Evolutionary conservation across 345 rosid species (phyloP).

Genomic region (Cardamine occulta): DNA sequence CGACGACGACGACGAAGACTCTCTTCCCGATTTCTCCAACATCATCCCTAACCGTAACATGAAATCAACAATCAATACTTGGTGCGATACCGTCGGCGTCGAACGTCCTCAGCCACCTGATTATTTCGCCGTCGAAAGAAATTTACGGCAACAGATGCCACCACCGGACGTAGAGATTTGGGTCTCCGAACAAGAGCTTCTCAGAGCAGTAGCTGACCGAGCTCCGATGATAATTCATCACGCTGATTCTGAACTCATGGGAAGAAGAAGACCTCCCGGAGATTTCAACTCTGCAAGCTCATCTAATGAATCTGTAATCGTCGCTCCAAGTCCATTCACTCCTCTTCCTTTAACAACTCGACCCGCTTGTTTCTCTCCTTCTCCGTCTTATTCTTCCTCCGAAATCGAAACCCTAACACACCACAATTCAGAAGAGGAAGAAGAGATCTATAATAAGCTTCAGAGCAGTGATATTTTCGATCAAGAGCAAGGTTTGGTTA

Average conservation of each 20-base stretch:
- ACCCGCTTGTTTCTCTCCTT: slow-evolving; percentile 78
- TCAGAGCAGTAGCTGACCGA: slow-evolving; percentile 59
- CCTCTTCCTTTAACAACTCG: slow-evolving; percentile 75
- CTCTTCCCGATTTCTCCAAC: slow-evolving; percentile 61
- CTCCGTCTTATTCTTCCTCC: slow-evolving; percentile 64
- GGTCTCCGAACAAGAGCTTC: slow-evolving; percentile 70
- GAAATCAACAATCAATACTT: slow-evolving; percentile 60
- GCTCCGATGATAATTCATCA: slow-evolving; percentile 48
- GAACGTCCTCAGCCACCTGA: slow-evolving; percentile 53
- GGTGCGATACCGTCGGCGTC: slow-evolving; percentile 57
- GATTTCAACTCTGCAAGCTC: slow-evolving; percentile 52
- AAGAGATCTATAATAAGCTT: slow-evolving; percentile 40
- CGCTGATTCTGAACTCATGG: slow-evolving; percentile 61
- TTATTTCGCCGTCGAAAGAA: slow-evolving; percentile 55
- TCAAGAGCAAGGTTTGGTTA: slow-evolving; percentile 44
- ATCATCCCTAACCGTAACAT: slow-evolving; percentile 71
- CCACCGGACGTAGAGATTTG: slow-evolving; percentile 45
- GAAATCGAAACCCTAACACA: slow-evolving; percentile 36
- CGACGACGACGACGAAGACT: slow-evolving; percentile 51
- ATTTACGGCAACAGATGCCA: slow-evolving; percentile 50
- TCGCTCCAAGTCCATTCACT: slow-evolving; percentile 56
- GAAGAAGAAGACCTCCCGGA: slow-evolving; percentile 11
- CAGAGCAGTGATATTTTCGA: slow-evolving; percentile 24
- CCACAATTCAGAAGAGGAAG: slow-evolving; percentile 38
- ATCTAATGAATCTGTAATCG: slow-evolving; percentile 64